Evolutionary conservation across 768 basidiomycete genomes (phyloP).

Genomic region (Daedalea quercina): DNA sequence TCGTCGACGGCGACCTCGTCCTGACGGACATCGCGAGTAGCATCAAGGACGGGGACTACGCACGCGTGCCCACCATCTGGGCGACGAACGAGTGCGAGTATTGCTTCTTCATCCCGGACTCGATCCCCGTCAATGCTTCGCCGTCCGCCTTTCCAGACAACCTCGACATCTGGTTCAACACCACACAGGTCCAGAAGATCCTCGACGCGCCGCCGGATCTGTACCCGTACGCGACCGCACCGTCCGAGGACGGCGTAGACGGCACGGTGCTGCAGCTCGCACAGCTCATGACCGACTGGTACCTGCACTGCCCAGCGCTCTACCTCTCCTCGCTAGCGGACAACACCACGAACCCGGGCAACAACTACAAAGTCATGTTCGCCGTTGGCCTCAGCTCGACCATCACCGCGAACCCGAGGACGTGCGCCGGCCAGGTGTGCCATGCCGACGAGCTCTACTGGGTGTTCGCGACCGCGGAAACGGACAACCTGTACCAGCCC

Average conservation of each 20-base stretch:
- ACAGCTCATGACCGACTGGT: slow-evolving; percentile 5
- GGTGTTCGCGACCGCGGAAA: slow-evolving; percentile 9
- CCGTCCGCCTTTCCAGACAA: slow-evolving; percentile 5
- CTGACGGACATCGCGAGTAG: slow-evolving; percentile 7
- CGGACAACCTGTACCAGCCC: slow-evolving; percentile 8
- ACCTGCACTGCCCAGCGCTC: slow-evolving; percentile 4
- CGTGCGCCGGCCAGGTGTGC: slow-evolving; percentile 9
- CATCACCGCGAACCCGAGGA: slow-evolving; percentile 7
- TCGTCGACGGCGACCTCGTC: slow-evolving; percentile 6
- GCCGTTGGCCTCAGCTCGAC: slow-evolving; percentile 3
- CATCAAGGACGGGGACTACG: slow-evolving; percentile 7
- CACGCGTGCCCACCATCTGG: slow-evolving; percentile 7
- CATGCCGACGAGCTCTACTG: slow-evolving; percentile 10
- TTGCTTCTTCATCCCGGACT: slow-evolving; percentile 7
- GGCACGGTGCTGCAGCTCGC: slow-evolving; percentile 6
- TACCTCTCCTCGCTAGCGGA: slow-evolving; percentile 8
- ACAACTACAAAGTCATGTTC: slow-evolving; percentile 9
- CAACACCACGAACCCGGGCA: slow-evolving; percentile 3
- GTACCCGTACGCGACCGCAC: slow-evolving; percentile 6
- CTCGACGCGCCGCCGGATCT: not conserved
- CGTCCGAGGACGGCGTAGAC: slow-evolving; percentile 1
- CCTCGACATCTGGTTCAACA: slow-evolving; percentile 7
- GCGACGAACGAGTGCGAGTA: slow-evolving; percentile 8
- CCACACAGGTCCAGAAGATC: slow-evolving; percentile 4
- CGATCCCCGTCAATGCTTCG: slow-evolving; percentile 2